Evolutionary conservation across 1,284 basidiomycete species (phyloP), one percentile per base, ranked within the genome.

Genomic region (Cutaneotrichosporon curvatum): DNA sequence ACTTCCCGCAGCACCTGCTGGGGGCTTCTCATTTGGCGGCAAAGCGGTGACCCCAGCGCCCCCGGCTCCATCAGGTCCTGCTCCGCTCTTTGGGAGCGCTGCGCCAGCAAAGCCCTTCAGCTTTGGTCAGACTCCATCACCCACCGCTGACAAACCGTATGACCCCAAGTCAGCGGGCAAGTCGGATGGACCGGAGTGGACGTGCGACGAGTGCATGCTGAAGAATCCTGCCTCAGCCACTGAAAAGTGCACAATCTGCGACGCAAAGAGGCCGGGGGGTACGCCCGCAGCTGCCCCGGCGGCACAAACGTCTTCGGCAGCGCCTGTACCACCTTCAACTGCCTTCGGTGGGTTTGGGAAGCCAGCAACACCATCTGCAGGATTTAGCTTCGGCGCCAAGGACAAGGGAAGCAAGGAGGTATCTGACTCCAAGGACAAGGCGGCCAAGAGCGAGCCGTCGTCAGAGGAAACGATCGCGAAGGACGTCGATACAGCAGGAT

Each of bases 201-300:
- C 49, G 15, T 81, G 79, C 56, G 60, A 61, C 1, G 44, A 60
- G 15, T 81, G 80, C 47, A 70, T 68, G 63, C 56, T 79, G 28
- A 62, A 71, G 39, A 81, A 79, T 55, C 65, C 56, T 34, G 56
- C 30, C 61, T 60, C 33, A 18, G 21, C 42, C 19, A 30, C 47
- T 4, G 20, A 39, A 6, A 44, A 79, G 59, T 82, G 81, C 57
- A 71, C 68, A 0, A 53, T 78, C 25, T 83, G 81, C 48, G 79
- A 80, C 36, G 55, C 72, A 2, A 72, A 74, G 0, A 62, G 68
- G 19, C 65, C 61, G 25, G 57, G 42, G 1, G 41, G 32, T 11
- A 34, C 18, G 16, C 12, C 46, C 1, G 39, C 48, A n/a, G 14
- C 34, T 16, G 43, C 51, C 4, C 43, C 48, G 21, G 18, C 49